phyloP scores from a whole-genome alignment of 768 basidiomycete species.

The Phaffia tasmanica region DNA sequence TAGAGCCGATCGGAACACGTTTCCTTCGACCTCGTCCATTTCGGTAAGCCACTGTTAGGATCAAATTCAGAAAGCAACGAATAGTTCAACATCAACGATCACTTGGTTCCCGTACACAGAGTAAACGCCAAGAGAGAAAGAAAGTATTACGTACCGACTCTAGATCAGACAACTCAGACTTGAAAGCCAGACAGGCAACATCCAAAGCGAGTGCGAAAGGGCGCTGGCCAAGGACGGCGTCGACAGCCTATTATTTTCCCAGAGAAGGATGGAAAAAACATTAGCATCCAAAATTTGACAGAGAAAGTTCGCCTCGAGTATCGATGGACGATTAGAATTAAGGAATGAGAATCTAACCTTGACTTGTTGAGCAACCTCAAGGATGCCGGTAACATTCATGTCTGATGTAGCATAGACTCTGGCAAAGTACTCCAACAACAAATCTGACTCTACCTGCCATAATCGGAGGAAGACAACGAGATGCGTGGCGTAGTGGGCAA shows the following conservation, averaged over 20 bases:
- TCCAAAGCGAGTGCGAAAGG: conserved; percentile 86
- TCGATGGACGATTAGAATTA: conserved; percentile 1
- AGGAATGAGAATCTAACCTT: conserved; percentile 49
- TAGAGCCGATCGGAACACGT: conserved; percentile 74
- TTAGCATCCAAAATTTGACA: conserved; percentile 48
- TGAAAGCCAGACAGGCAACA: conserved; percentile 83
- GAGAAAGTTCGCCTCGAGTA: neutral
- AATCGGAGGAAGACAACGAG: conserved; percentile 95
- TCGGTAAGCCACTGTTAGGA: conserved; percentile 76
- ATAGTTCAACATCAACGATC: neutral
- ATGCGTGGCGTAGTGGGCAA: conserved; percentile 84
- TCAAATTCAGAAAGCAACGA: neutral
- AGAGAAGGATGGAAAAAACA: neutral
- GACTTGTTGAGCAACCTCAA: conserved; percentile 89
- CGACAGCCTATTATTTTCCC: conserved; percentile 41
- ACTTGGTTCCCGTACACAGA: neutral
- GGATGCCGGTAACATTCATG: conserved; percentile 81
- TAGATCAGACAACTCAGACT: conserved; percentile 84
- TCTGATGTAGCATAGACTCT: conserved; percentile 88
- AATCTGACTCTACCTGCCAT: conserved; percentile 78
- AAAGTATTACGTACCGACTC: conserved; percentile 44
- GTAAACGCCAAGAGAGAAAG: neutral
- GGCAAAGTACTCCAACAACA: conserved; percentile 75
- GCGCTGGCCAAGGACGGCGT: conserved; percentile 77
- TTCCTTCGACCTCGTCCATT: conserved; percentile 67